phyloP scores from a whole-genome alignment of 495 filamentous ascomycete species.

The Penicillium fimorum region DNA sequence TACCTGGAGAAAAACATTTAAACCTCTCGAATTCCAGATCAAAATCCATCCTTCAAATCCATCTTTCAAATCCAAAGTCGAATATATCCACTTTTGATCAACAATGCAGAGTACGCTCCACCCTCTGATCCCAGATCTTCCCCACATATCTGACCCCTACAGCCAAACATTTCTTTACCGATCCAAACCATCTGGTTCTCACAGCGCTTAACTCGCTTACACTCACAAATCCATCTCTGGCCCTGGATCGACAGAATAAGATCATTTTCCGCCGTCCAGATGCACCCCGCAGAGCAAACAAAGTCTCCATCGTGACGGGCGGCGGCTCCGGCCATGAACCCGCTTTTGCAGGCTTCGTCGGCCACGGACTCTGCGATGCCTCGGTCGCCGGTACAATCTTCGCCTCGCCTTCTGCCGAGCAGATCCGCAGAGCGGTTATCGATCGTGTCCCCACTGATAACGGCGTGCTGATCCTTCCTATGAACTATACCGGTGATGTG shows the following conservation, averaged over 20 bases:
- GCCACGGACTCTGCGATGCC: slow-evolving; percentile 74
- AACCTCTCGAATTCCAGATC: neutral
- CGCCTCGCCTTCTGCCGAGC: slow-evolving; percentile 81
- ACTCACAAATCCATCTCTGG: slow-evolving; percentile 80
- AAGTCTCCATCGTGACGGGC: slow-evolving; percentile 82
- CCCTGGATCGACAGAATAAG: slow-evolving; percentile 78
- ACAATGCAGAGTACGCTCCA: slow-evolving; percentile 25
- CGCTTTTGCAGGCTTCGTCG: slow-evolving; percentile 72
- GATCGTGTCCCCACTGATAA: slow-evolving; percentile 64
- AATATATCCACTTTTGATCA: slow-evolving; percentile 18
- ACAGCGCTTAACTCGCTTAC: slow-evolving; percentile 74
- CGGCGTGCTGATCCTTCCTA: slow-evolving; percentile 70
- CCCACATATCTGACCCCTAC: slow-evolving; percentile 13
- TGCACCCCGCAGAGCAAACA: slow-evolving; percentile 40
- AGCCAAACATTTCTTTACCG: slow-evolving; percentile 91
- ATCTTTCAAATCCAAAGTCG: neutral
- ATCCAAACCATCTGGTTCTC: slow-evolving; percentile 76
- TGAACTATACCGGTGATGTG: slow-evolving; percentile 75
- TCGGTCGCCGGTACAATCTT: slow-evolving; percentile 93
- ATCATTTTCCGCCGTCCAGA: slow-evolving; percentile 76
- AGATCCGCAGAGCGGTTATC: slow-evolving; percentile 75
- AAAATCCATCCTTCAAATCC: neutral
- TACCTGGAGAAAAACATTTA: neutral
- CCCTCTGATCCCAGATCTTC: slow-evolving; percentile 8
- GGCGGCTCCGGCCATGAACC: slow-evolving; percentile 95